These are phyloP conservation scores for Sisymbrium irio DNA, from an alignment of 345 rosid species.

Conservation along the genomic window DNA sequence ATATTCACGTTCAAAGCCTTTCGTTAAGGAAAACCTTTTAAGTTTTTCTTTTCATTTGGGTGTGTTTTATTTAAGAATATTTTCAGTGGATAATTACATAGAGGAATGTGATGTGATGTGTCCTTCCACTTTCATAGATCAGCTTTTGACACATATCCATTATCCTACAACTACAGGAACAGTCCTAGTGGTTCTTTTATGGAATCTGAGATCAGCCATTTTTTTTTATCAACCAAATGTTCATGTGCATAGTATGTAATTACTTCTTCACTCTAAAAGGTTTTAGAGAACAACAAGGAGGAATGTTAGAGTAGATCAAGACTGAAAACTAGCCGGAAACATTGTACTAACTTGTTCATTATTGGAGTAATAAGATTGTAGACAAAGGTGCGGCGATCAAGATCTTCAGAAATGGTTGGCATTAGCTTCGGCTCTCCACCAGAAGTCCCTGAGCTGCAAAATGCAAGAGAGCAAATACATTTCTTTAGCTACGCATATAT, in stretches of 20 bases:
- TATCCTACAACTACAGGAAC: constrained; percentile 23
- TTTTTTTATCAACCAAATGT: neutral
- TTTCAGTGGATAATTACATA: constrained; percentile 11
- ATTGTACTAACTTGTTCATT: constrained; percentile 63
- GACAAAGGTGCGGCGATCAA: constrained; percentile 82
- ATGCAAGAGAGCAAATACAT: neutral
- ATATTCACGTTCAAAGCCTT: constrained; percentile 8
- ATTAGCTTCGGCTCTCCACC: constrained; percentile 90
- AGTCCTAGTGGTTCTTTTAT: constrained; percentile 24
- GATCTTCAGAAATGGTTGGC: constrained; percentile 91
- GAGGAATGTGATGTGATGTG: constrained; percentile 25
- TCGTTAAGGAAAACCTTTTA: neutral
- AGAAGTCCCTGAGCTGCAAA: constrained; percentile 87
- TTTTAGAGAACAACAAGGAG: neutral
- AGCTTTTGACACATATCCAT: constrained; percentile 20
- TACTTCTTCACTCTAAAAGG: neutral
- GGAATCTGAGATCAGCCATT: constrained; percentile 26
- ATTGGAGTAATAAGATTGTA: constrained; percentile 82
- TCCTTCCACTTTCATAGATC: constrained; percentile 17
- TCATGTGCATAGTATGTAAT: neutral
- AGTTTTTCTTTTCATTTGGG: too few relatives aligned
- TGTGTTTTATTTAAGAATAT: neutral
- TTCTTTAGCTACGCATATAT: neutral
- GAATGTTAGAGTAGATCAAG: neutral
- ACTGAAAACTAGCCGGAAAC: neutral